These are phyloP conservation scores for Trichoderma simmonsii DNA, from an alignment of 2,329 filamentous ascomycete genomes.

Conservation along the genomic window DNA sequence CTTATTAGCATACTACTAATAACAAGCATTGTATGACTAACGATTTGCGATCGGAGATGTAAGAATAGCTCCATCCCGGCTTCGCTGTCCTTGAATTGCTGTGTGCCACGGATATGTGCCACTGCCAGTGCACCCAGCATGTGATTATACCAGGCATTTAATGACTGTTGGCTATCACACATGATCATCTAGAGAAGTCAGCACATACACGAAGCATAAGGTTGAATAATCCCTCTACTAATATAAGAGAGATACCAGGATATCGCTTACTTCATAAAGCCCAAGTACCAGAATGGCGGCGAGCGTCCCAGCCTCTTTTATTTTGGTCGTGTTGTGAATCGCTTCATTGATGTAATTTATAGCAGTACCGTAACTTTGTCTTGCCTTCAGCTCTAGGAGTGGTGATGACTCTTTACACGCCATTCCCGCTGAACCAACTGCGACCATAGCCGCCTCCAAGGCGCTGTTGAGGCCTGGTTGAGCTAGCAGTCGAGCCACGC, in stretches of 20 bases:
- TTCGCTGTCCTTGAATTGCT: background rate
- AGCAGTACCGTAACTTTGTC: background rate
- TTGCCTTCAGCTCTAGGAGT: background rate
- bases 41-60: background rate
- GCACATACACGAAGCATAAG: background rate
- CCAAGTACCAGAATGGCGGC: background rate
- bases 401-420: background rate
- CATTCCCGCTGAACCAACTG: background rate
- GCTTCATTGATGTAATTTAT: background rate
- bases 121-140: background rate
- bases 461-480: background rate
- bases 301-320: background rate
- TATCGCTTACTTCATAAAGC: background rate
- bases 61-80: background rate
- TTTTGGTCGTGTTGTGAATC: background rate
- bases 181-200: background rate
- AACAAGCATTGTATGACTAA: background rate
- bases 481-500: background rate
- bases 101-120: background rate
- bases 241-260: background rate
- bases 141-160: background rate
- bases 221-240: background rate
- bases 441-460: background rate
- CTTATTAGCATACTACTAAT: background rate
- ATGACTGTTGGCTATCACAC: background rate